These are phyloP conservation scores for Globisporangium okanoganense DNA, from an alignment of 352 stramenopile species.

Conservation along the genomic window DNA sequence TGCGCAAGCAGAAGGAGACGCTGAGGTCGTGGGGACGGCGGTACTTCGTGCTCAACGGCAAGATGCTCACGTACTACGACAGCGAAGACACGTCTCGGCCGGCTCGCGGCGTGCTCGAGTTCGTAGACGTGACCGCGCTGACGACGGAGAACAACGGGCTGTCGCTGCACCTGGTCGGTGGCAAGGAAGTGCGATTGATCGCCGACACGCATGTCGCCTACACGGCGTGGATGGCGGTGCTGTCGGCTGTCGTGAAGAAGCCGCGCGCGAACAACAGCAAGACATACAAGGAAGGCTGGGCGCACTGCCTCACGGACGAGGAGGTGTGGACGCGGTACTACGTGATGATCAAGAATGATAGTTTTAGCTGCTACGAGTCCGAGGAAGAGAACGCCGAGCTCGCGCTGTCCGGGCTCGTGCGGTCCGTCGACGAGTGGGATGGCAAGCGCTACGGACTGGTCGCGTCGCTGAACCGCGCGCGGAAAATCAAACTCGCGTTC, in stretches of 20 bases:
- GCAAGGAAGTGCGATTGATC: slow-evolving; percentile 74
- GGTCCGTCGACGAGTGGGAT: slow-evolving; percentile 68
- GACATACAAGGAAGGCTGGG: slow-evolving; percentile 69
- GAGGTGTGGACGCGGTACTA: slow-evolving; percentile 73
- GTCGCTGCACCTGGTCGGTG: slow-evolving; percentile 50
- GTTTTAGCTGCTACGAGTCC: slow-evolving; percentile 75
- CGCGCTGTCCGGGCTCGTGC: slow-evolving; percentile 58
- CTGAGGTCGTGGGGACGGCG: slow-evolving; percentile 60
- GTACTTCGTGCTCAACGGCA: slow-evolving; percentile 74
- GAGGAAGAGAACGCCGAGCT: slow-evolving; percentile 68
- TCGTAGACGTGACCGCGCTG: slow-evolving; percentile 61
- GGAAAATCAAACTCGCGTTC: slow-evolving; percentile 76
- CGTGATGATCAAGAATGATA: slow-evolving; percentile 72
- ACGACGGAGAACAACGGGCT: slow-evolving; percentile 80
- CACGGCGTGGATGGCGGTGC: slow-evolving; percentile 67
- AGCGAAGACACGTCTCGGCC: slow-evolving; percentile 65
- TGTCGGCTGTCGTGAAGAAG: slow-evolving; percentile 61
- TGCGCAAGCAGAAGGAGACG: slow-evolving; percentile 82
- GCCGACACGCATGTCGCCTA: slow-evolving; percentile 78
- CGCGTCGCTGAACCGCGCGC: slow-evolving; percentile 58
- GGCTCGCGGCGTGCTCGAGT: slow-evolving; percentile 62
- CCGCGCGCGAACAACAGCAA: slow-evolving; percentile 43
- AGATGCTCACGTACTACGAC: slow-evolving; percentile 75
- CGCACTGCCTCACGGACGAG: slow-evolving; percentile 69
- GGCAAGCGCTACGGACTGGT: slow-evolving; percentile 72